Percentiles rank a stretch among this genome's conserved stretches.
phyloP scores from a whole-genome alignment of 352 stramenopile genomes.

The Halophytophthora polymorphica region DNA sequence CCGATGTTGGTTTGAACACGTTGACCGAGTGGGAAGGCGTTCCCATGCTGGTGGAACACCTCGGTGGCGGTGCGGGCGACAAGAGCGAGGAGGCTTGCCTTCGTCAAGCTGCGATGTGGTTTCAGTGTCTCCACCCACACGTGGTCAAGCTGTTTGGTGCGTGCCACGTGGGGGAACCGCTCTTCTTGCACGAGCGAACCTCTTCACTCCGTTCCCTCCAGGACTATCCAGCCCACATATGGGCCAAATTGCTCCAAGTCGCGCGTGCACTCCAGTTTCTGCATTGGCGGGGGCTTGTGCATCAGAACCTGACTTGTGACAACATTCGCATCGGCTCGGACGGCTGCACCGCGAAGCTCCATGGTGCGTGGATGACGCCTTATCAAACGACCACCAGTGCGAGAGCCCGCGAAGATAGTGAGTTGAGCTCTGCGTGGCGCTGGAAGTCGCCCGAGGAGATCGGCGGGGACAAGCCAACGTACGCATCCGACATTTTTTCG shows the following conservation, averaged over 20 bases:
- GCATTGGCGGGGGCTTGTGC: slow-evolving; percentile 25
- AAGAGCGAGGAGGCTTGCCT: too few relatives aligned
- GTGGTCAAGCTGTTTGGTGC: slow-evolving; percentile 22
- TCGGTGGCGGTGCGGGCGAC: too few relatives aligned
- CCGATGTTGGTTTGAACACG: too few relatives aligned
- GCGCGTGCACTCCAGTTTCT: slow-evolving; percentile 24
- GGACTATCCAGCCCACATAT: slow-evolving; percentile 17
- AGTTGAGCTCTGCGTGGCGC: slow-evolving; percentile 18
- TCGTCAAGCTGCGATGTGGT: too few relatives aligned
- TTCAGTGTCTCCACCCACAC: slow-evolving; percentile 28
- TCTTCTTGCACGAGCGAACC: slow-evolving; percentile 25
- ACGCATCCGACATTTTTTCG: slow-evolving; percentile 10
- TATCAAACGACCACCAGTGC: slow-evolving; percentile 19
- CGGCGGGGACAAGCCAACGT: slow-evolving; percentile 12
- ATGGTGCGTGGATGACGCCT: too few relatives aligned
- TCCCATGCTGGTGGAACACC: too few relatives aligned
- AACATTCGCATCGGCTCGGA: too few relatives aligned
- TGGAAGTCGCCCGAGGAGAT: slow-evolving; percentile 19
- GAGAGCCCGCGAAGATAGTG: slow-evolving; percentile 12
- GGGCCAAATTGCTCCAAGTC: slow-evolving; percentile 21
- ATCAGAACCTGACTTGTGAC: slow-evolving; percentile 19
- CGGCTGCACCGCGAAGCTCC: too few relatives aligned
- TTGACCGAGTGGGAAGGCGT: too few relatives aligned
- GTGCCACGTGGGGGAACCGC: slow-evolving; percentile 24
- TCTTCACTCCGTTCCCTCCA: slow-evolving; percentile 14